Evolutionary conservation across 441 rosid species (phyloP).

Genomic region (Syzygium malaccense): DNA sequence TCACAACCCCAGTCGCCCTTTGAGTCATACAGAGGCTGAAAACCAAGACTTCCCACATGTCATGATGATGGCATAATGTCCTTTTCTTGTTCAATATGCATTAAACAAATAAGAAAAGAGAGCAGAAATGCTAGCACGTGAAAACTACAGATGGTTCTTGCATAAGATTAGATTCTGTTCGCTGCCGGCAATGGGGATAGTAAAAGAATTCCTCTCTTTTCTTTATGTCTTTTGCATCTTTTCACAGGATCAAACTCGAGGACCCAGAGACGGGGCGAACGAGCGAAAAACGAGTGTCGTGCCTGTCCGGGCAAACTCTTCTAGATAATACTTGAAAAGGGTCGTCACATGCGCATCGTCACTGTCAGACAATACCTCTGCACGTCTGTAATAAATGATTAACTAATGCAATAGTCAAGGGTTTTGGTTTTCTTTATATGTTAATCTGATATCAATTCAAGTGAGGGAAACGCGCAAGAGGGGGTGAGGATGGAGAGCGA

Average conservation of each 20-base stretch:
- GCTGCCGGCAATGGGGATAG: neutral
- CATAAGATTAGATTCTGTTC: neutral
- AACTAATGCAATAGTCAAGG: neutral
- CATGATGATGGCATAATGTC: neutral
- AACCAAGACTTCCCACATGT: neutral
- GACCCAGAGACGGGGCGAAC: neutral
- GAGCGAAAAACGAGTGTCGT: neutral
- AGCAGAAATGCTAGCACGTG: neutral
- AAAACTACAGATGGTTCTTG: neutral
- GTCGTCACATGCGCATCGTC: neutral
- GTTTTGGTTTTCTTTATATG: neutral
- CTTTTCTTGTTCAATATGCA: neutral
- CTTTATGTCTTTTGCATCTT: accelerated
- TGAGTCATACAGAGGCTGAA: neutral
- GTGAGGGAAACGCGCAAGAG: neutral
- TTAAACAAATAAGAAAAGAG: neutral
- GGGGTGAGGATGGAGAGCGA: neutral
- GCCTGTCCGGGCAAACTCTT: neutral
- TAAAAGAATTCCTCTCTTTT: neutral
- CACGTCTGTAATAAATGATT: neutral
- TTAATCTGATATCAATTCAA: neutral
- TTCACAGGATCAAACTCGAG: neutral
- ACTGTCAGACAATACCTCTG: neutral
- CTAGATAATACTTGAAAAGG: neutral
- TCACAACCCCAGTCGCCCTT: neutral